Evolutionary conservation across 2,329 filamentous ascomycete genomes (phyloP), one percentile per base, ranked within the genome.

Genomic region (Colletotrichum neosansevieriae): DNA sequence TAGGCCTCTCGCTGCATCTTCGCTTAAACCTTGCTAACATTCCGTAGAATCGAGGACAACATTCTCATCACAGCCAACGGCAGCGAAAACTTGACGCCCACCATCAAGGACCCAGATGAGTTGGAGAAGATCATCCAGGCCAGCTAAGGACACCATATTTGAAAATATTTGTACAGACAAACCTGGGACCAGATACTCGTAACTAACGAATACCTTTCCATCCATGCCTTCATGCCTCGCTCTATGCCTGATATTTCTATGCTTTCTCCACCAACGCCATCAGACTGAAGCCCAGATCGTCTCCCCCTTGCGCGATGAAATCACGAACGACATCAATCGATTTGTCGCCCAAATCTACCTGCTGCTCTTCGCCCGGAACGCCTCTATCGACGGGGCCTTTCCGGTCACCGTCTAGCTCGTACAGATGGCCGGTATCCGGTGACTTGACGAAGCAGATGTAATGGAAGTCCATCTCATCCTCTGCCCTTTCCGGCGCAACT

Each of bases 391-490:
- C 76, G 1, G 90, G 90, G 0, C 91, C 90, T 73, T 89, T 91
- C 58, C 89, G 80, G 71, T 89, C 79, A 10, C 91, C 91, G 77
- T 93, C 91, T 75, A 93, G 78, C 77, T 92, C 89, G 85, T 89
- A 93, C 51, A 93, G 69, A 19, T 75, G 78, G 38, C 82, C 80
- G 57, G 87, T 85, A 73, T 86, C 83, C 7, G 69, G 57, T 2
- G 76, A 77, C 78, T 89, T 91, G 29, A 92, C 88, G 74, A 93
- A 93, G 72, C 89, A 91, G 44, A 93, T 89, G 74, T 91, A 93
- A 75, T 93, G 91, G 72, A 92, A 82, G 74, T 92, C 89, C 4
- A 92, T 84, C 59, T 85, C 83, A 58, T 87, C 88, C 42, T 91
- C 86, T 11, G 90, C 86, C 19, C 72, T 73, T 49, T 82, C 76